phyloP scores from a whole-genome alignment of 768 basidiomycete species.

The Boletellus sp. region DNA sequence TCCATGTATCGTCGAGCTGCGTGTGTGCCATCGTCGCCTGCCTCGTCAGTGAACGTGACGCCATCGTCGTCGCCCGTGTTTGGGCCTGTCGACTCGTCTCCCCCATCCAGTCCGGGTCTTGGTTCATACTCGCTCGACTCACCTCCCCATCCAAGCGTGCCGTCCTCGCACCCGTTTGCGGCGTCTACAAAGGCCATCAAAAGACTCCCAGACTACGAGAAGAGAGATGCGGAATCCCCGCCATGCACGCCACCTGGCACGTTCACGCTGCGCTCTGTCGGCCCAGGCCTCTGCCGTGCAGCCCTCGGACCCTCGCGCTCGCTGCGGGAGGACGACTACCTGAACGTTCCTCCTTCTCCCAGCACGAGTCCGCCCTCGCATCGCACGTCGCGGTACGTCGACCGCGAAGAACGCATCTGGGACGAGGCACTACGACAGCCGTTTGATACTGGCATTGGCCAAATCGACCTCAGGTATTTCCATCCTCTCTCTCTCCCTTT shows the following conservation, averaged over 20 bases:
- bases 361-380: slow-evolving; percentile 8
- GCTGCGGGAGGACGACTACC: slow-evolving; percentile 25
- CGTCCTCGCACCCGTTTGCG: slow-evolving; percentile 49
- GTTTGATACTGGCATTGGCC: slow-evolving; percentile 46
- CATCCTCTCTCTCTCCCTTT: slow-evolving; percentile 13
- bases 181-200: slow-evolving; percentile 50
- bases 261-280: slow-evolving; percentile 12
- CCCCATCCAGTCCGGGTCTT: slow-evolving; percentile 32
- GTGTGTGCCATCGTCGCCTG: neutral
- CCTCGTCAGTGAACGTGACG: slow-evolving; percentile 34
- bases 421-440: slow-evolving; percentile 42
- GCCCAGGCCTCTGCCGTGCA: slow-evolving; percentile 8
- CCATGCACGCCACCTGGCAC: slow-evolving; percentile 22
- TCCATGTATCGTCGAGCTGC: slow-evolving; percentile 11
- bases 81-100: slow-evolving; percentile 37
- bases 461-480: slow-evolving; percentile 53
- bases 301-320: slow-evolving; percentile 13
- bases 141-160: slow-evolving; percentile 22
- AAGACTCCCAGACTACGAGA: slow-evolving; percentile 44
- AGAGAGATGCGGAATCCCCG: slow-evolving; percentile 24
- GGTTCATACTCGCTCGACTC: slow-evolving; percentile 28
- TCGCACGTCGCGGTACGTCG: slow-evolving; percentile 18
- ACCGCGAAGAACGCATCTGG: slow-evolving; percentile 42
- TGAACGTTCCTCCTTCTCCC: slow-evolving; percentile 8
- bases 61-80: slow-evolving; percentile 49